Percentiles rank a stretch among this genome's conserved stretches.
Evolutionary conservation across 1,284 basidiomycete species (phyloP).

Genomic region (Sporisorium graminicola): DNA sequence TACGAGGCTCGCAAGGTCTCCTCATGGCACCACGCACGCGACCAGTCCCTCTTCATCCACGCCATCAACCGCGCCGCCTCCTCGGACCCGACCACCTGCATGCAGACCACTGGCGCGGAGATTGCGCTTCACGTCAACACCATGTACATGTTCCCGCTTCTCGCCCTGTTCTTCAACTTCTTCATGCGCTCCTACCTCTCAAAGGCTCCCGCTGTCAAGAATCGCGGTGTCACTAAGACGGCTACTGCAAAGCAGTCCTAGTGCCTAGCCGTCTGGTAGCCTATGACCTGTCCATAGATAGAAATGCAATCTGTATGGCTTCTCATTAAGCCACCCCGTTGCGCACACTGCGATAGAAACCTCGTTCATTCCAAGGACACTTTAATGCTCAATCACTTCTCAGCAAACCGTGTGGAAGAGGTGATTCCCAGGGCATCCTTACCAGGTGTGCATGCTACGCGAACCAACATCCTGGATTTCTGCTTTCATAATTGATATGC

Average conservation of each 20-base stretch:
- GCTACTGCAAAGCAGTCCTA: conserved; percentile 2
- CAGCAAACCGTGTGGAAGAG: too few species aligned
- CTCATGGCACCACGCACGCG: conserved; percentile 14
- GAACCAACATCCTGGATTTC: too few species aligned
- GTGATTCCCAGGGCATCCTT: too few species aligned
- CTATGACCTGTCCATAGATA: too few species aligned
- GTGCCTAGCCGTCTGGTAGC: background rate
- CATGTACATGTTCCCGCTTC: conserved; percentile 59
- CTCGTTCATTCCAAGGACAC: too few species aligned
- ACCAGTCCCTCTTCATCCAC: conserved; percentile 26
- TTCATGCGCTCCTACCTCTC: conserved; percentile 57
- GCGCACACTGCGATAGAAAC: too few species aligned
- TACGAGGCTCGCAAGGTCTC: conserved; percentile 23
- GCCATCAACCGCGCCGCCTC: conserved; percentile 35
- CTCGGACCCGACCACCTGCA: conserved; percentile 37
- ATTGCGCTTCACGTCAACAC: conserved; percentile 63
- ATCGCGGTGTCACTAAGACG: background rate
- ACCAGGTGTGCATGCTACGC: too few species aligned
- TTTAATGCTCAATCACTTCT: too few species aligned
- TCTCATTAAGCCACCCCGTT: too few species aligned
- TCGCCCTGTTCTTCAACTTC: conserved; percentile 62
- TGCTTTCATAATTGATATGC: too few species aligned
- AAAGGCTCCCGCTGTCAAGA: conserved; percentile 13
- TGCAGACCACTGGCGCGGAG: conserved; percentile 54
- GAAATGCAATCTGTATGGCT: too few species aligned